phyloP scores from a whole-genome alignment of 768 basidiomycete genomes.

The Harrya chromipes region DNA sequence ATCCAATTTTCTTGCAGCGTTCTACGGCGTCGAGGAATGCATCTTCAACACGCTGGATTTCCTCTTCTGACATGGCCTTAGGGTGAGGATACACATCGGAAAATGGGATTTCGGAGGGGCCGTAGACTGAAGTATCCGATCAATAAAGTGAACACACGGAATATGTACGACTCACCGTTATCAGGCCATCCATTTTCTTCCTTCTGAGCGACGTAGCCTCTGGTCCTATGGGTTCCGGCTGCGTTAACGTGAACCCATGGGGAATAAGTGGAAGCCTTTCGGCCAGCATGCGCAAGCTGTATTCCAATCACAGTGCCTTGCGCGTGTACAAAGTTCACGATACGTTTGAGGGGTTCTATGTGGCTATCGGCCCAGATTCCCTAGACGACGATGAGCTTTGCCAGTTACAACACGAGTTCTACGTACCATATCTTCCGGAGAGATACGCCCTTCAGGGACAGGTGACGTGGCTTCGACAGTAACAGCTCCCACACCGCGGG shows the following conservation, averaged over 20 bases:
- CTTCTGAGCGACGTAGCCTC: constrained; percentile 37
- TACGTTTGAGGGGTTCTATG: constrained; percentile 62
- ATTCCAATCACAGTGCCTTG: constrained; percentile 72
- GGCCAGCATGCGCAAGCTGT: constrained; percentile 73
- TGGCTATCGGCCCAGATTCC: constrained; percentile 78
- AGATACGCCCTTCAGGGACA: constrained; percentile 72
- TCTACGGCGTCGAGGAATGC: constrained; percentile 56
- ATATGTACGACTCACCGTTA: constrained; percentile 39
- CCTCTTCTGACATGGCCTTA: constrained; percentile 50
- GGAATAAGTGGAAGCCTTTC: constrained; percentile 67
- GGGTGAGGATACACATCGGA: constrained; percentile 51
- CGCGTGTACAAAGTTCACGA: constrained; percentile 70
- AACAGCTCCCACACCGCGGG: constrained; percentile 68
- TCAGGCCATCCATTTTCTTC: constrained; percentile 72
- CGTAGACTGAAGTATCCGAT: constrained; percentile 46
- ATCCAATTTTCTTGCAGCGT: constrained; percentile 59
- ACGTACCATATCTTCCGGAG: constrained; percentile 68
- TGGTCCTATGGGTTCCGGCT: constrained; percentile 29
- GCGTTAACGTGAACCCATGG: constrained; percentile 57
- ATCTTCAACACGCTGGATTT: constrained; percentile 55
- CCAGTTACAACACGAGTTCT: background rate
- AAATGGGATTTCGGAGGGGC: constrained; percentile 58
- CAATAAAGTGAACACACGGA: background rate
- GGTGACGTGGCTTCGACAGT: constrained; percentile 74
- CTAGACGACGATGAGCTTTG: constrained; percentile 23